Conservation (phyloP, 495 filamentous ascomycete species). For the Amphirosellinia nigrospora region DNA sequence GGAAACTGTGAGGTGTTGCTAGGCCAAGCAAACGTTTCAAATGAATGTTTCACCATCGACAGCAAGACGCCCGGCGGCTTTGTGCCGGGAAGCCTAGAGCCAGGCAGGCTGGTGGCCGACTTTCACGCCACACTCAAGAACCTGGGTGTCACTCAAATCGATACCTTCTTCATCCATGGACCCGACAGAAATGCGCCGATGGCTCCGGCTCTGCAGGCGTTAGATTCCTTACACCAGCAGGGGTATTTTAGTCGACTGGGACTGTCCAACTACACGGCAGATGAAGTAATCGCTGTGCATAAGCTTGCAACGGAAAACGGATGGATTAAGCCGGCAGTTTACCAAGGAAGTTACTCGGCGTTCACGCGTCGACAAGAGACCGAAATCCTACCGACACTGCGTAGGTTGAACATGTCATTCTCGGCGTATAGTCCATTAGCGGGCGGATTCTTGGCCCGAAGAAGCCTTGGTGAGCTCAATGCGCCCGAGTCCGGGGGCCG, state of each 20-base stretch:
- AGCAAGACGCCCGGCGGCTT: too few species aligned
- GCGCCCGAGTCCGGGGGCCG: background rate
- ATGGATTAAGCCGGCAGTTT: background rate
- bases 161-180: too few species aligned
- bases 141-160: too few species aligned
- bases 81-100: too few species aligned
- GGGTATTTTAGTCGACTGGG: background rate
- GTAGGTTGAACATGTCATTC: background rate
- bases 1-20: background rate
- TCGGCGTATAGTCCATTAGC: background rate
- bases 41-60: background rate
- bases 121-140: too few species aligned
- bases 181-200: too few species aligned
- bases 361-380: background rate
- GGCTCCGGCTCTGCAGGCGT: too few species aligned
- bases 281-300: background rate
- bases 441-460: background rate
- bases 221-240: background rate
- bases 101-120: too few species aligned
- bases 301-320: background rate
- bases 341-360: background rate
- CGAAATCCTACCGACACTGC: background rate
- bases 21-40: background rate
- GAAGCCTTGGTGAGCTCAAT: too few species aligned
- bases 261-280: background rate